phyloP scores from a whole-genome alignment of 306 rosid genomes.

The Heteromeles arbutifolia region DNA sequence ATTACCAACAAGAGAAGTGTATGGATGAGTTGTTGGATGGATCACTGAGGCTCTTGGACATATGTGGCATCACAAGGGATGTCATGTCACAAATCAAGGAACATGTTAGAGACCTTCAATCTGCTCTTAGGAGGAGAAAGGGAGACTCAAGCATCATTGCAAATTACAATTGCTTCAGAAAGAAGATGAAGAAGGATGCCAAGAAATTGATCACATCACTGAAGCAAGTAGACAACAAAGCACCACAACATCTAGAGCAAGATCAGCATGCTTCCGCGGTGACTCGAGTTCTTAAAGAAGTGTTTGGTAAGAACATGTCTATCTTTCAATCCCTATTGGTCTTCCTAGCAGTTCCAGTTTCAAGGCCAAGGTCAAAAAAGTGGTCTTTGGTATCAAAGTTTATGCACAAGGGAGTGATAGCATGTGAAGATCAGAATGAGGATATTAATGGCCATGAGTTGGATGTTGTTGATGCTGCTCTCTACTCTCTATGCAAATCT shows the following conservation, averaged over 20 bases:
- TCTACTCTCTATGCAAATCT: constrained; percentile 16
- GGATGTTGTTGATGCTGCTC: constrained; percentile 34
- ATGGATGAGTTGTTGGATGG: constrained; percentile 57
- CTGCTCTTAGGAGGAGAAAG: constrained; percentile 60
- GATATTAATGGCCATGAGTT: constrained; percentile 28
- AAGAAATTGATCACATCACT: constrained; percentile 27
- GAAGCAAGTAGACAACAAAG: constrained; percentile 13
- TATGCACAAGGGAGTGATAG: constrained; percentile 30
- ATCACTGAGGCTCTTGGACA: constrained; percentile 52
- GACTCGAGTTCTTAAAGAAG: constrained; percentile 23
- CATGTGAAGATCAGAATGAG: constrained; percentile 27
- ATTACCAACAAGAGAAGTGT: constrained; percentile 24
- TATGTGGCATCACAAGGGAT: constrained; percentile 53
- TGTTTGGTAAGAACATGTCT: constrained; percentile 12
- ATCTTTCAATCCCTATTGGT: constrained; percentile 21
- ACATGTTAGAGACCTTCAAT: constrained; percentile 45
- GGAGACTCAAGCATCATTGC: constrained; percentile 37
- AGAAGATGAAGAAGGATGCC: constrained; percentile 51
- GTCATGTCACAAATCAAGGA: constrained; percentile 40
- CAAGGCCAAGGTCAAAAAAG: constrained; percentile 24
- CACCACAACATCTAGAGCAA: background rate
- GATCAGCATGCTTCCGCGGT: constrained; percentile 22
- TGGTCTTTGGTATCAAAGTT: constrained; percentile 46
- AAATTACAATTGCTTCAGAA: constrained; percentile 34
- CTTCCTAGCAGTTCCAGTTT: constrained; percentile 24